Percentiles rank a stretch among this genome's conserved stretches.
Evolutionary conservation across 2,329 filamentous ascomycete species (phyloP).

Genomic region (Colletotrichum plurivorum): DNA sequence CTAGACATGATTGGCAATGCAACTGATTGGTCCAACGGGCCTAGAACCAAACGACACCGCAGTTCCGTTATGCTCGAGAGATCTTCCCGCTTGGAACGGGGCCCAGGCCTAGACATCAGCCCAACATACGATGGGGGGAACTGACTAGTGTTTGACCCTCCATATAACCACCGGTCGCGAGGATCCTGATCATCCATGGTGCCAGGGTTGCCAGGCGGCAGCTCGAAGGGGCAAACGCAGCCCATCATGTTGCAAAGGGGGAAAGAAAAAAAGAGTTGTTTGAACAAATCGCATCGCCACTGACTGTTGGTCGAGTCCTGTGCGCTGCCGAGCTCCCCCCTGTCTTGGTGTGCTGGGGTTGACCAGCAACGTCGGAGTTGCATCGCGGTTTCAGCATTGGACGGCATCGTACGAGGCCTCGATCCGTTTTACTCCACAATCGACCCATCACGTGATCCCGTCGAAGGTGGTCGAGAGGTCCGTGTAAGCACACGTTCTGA

Average conservation of each 20-base stretch:
- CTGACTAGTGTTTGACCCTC: conserved; percentile 27
- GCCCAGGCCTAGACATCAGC: background rate
- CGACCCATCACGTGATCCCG: conserved; percentile 33
- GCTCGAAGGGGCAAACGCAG: background rate
- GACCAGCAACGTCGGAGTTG: conserved; percentile 26
- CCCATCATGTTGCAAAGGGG: background rate
- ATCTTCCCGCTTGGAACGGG: background rate
- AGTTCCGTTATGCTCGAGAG: background rate
- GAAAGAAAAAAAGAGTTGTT: background rate
- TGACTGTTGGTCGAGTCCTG: background rate
- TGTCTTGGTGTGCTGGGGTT: background rate
- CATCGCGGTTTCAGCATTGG: conserved; percentile 38
- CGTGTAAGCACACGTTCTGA: conserved; percentile 24
- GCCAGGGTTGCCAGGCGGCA: background rate
- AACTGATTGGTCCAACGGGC: background rate
- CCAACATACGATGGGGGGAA: conserved; percentile 17
- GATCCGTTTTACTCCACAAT: conserved; percentile 31
- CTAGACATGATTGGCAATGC: background rate
- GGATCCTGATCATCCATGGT: background rate
- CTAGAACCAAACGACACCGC: too few relatives aligned
- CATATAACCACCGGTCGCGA: background rate
- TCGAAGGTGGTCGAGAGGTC: conserved; percentile 1
- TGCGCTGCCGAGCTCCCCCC: background rate
- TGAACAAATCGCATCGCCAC: background rate
- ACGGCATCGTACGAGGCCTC: conserved; percentile 38